A percentile compares a stretch with the other conserved stretches of the same genome.
phyloP scores from a whole-genome alignment of 2,329 filamentous ascomycete genomes.

The Diaporthe nobilis region DNA sequence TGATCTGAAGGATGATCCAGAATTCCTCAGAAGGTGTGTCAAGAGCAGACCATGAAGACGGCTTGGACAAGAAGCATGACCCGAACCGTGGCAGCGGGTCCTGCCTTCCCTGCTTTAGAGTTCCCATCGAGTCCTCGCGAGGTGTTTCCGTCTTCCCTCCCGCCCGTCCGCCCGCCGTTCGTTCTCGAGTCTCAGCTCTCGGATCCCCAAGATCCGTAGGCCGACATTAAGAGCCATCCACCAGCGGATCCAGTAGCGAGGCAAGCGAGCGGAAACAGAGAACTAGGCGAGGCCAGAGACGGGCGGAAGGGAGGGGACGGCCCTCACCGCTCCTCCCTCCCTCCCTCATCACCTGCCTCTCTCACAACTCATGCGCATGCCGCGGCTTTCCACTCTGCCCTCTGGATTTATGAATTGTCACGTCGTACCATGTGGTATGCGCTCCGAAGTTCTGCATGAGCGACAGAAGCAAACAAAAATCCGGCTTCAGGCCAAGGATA shows the following conservation, averaged over 20 bases:
- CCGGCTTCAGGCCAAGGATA: background rate
- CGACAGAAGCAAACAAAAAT: slow-evolving; percentile 29
- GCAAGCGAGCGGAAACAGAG: slow-evolving; percentile 1
- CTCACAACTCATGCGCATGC: slow-evolving; percentile 28
- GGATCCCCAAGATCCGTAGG: background rate
- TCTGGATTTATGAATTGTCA: slow-evolving; percentile 38
- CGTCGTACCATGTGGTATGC: slow-evolving; percentile 35
- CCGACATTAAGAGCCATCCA: background rate
- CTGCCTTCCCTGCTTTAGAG: background rate
- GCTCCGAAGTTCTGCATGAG: slow-evolving; percentile 23
- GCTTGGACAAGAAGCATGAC: background rate
- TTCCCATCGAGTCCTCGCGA: slow-evolving; percentile 26
- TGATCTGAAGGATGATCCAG: slow-evolving; percentile 1
- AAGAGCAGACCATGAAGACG: background rate
- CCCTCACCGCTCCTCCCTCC: slow-evolving; percentile 37
- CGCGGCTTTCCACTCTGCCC: slow-evolving; percentile 2
- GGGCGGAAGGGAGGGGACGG: slow-evolving; percentile 35
- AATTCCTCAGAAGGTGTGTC: background rate
- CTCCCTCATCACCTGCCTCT: background rate
- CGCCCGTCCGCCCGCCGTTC: slow-evolving; percentile 1
- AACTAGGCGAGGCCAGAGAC: background rate
- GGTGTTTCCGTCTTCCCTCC: slow-evolving; percentile 15
- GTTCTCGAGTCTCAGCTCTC: slow-evolving; percentile 19
- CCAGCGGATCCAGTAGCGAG: background rate
- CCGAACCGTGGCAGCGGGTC: background rate